A percentile compares a stretch with the other conserved stretches of the same genome.
phyloP scores from a whole-genome alignment of 495 filamentous ascomycete genomes.

The Sabuloglossum arenarium region DNA sequence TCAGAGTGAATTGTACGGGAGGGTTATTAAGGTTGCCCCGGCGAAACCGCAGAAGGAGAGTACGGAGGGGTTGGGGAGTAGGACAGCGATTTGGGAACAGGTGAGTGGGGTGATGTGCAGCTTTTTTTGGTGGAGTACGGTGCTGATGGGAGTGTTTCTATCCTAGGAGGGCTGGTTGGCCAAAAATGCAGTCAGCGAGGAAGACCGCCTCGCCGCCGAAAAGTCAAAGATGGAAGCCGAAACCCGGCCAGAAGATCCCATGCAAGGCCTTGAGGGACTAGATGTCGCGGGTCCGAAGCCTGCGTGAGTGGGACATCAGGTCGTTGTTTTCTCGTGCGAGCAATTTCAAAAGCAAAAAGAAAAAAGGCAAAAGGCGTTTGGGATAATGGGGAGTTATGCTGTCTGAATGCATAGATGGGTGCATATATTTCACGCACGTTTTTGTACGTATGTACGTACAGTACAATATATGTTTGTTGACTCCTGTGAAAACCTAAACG shows the following conservation, averaged over 20 bases:
- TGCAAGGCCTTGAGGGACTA: conserved; percentile 84
- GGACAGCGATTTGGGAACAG: conserved; percentile 97
- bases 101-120: conserved; percentile 25
- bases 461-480: too few relatives aligned
- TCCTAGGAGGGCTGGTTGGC: conserved; percentile 85
- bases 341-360: too few relatives aligned
- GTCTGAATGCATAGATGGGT: too few relatives aligned
- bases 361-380: too few relatives aligned
- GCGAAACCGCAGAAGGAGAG: conserved; percentile 86
- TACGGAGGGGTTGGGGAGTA: conserved; percentile 70
- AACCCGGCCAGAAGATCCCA: conserved; percentile 55
- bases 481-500: too few relatives aligned
- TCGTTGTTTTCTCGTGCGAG: too few relatives aligned
- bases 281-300: conserved; percentile 86
- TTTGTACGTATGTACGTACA: too few relatives aligned
- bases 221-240: conserved; percentile 27
- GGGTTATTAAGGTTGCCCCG: conserved; percentile 73
- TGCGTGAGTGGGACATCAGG: conserved; percentile 31
- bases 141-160: conserved; percentile 2
- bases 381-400: too few relatives aligned
- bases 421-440: too few relatives aligned
- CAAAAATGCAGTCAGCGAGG: conserved; percentile 74
- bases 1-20: conserved; percentile 83
- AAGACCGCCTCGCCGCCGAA: conserved; percentile 49
- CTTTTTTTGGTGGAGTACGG: not conserved